phyloP scores from a whole-genome alignment of 352 stramenopile genomes.

The Pythium oligandrum region DNA sequence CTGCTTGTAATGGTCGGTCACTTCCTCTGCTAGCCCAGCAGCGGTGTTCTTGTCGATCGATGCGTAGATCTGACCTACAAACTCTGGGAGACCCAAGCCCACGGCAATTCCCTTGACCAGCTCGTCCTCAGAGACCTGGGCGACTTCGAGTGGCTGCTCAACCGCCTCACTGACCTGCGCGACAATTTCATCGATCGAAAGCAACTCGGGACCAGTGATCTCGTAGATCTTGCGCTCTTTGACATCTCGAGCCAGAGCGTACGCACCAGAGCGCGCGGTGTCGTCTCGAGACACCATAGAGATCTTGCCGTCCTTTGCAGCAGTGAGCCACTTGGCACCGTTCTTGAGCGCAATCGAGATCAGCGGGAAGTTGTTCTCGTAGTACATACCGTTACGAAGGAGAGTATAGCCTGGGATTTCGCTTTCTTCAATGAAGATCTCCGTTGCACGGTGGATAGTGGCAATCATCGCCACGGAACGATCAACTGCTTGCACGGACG shows the following conservation, averaged over 20 bases:
- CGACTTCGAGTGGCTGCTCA: slow-evolving; percentile 4
- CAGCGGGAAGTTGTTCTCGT: too few species aligned
- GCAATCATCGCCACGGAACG: too few species aligned
- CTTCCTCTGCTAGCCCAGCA: not conserved
- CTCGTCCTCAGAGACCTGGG: slow-evolving; percentile 1
- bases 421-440: too few species aligned
- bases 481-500: too few species aligned
- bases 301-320: slow-evolving; percentile 1
- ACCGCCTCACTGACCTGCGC: slow-evolving; percentile 8
- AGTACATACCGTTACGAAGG: too few species aligned
- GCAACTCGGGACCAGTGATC: not conserved
- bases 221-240: slow-evolving; percentile 11
- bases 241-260: slow-evolving; percentile 6
- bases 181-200: slow-evolving; percentile 1
- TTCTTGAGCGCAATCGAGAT: too few species aligned
- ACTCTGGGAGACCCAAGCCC: not conserved
- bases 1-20: too few species aligned
- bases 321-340: slow-evolving; percentile 8
- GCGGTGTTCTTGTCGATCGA: slow-evolving; percentile 4
- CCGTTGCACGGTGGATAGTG: too few species aligned
- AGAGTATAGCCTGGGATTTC: too few species aligned
- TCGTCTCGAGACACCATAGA: slow-evolving; percentile 4
- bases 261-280: slow-evolving; percentile 1
- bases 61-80: not conserved
- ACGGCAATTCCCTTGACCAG: slow-evolving; percentile 3